A percentile compares a stretch with the other conserved stretches of the same genome.
phyloP scores from a whole-genome alignment of 1,284 basidiomycete species.

The Boletus subluridellus region DNA sequence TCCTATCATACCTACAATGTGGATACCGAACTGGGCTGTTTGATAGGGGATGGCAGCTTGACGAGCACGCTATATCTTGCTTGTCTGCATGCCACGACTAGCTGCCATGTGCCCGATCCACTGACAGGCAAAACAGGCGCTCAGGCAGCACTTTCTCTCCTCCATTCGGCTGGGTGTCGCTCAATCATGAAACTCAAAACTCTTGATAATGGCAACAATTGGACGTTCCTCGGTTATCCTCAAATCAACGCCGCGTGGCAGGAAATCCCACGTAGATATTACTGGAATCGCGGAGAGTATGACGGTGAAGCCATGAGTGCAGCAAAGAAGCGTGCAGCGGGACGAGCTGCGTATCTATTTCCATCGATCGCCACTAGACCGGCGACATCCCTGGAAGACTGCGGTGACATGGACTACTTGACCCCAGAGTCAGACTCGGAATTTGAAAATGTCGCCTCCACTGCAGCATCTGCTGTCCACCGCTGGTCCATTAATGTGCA shows the following conservation, averaged over 20 bases:
- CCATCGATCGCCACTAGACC: neutral
- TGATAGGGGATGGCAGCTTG: no score
- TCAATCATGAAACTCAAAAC: slow-evolving; percentile 37
- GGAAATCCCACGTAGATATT: neutral
- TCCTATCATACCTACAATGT: slow-evolving; percentile 5
- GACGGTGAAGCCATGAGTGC: neutral
- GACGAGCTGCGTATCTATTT: slow-evolving; percentile 1
- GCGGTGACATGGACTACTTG: no score
- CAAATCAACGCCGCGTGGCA: neutral
- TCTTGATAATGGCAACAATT: neutral
- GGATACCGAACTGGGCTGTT: no score
- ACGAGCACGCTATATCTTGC: no score
- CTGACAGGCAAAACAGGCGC: slow-evolving; percentile 43
- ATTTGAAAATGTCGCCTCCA: slow-evolving; percentile 4
- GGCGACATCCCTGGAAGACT: no score
- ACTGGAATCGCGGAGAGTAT: neutral
- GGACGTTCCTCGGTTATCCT: neutral
- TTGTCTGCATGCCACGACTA: slow-evolving; percentile 32
- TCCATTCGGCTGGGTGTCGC: slow-evolving; percentile 35
- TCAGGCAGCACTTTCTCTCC: slow-evolving; percentile 40
- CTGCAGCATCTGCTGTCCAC: neutral
- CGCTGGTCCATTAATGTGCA: neutral
- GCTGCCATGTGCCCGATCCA: slow-evolving; percentile 40
- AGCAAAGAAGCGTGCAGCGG: neutral
- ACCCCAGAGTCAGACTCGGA: neutral